A percentile compares a stretch with the other conserved stretches of the same genome.
phyloP scores from a whole-genome alignment of 208 protist genomes.

The Crithidia mellificae region DNA sequence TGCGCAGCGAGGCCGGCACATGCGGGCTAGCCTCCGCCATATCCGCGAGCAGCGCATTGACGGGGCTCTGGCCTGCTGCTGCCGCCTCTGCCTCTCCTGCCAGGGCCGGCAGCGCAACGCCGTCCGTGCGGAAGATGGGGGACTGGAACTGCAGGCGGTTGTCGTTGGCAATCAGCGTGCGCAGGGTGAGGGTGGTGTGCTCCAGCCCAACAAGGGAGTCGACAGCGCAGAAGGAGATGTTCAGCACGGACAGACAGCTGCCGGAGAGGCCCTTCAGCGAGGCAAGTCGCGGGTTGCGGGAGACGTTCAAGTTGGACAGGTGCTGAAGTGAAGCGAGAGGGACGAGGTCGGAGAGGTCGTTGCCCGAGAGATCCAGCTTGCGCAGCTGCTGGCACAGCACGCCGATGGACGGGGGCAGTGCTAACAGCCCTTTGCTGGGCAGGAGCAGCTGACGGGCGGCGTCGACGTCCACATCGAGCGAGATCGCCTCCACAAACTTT shows the following conservation, averaged over 20 bases:
- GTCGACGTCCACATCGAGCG: conserved; percentile 78
- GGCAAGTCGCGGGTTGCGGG: conserved; percentile 45
- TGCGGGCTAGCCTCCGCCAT: conserved; percentile 7
- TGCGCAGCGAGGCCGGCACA: conserved; percentile 10
- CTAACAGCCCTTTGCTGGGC: conserved; percentile 41
- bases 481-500: conserved; percentile 67
- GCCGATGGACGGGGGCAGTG: conserved; percentile 54
- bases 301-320: conserved; percentile 71
- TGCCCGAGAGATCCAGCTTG: conserved; percentile 70
- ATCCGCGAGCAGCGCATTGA: not conserved
- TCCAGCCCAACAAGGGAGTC: conserved; percentile 65
- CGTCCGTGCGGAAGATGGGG: conserved; percentile 19
- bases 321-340: conserved; percentile 49
- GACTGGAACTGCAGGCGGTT: conserved; percentile 69
- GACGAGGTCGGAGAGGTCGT: conserved; percentile 53
- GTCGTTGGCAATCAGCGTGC: conserved; percentile 83
- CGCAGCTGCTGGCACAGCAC: conserved; percentile 59
- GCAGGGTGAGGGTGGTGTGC: conserved; percentile 54
- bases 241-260: conserved; percentile 61
- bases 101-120: not conserved
- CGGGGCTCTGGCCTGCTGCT: not conserved
- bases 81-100: not conserved
- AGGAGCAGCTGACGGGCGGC: conserved; percentile 55
- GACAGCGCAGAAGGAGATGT: conserved; percentile 65
- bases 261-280: conserved; percentile 50